Percentiles rank a stretch among this genome's conserved stretches.
Conservation (phyloP, 2,329 filamentous ascomycete species). For the Colletotrichum lupini region DNA sequence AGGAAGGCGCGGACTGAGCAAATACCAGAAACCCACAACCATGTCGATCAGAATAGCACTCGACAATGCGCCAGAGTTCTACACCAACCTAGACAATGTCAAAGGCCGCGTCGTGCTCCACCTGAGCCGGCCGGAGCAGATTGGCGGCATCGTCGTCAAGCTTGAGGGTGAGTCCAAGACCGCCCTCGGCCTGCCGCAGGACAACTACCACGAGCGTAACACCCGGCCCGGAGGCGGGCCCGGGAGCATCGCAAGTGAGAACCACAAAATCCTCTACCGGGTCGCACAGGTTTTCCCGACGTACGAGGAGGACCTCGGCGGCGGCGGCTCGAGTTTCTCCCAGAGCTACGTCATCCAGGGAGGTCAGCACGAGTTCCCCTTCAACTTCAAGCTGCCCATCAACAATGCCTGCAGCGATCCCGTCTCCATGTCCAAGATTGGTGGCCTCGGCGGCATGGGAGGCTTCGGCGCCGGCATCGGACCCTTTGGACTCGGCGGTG, state of each 20-base stretch:
- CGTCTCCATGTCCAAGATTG: constrained; percentile 63
- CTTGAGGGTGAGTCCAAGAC: constrained; percentile 84
- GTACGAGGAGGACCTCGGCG: constrained; percentile 53
- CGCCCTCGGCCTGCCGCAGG: constrained; percentile 64
- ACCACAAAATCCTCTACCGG: constrained; percentile 81
- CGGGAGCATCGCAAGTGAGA: constrained; percentile 63
- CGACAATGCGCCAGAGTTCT: constrained; percentile 75
- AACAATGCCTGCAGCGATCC: constrained; percentile 77
- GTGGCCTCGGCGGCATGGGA: constrained; percentile 64
- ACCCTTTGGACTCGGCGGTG: constrained; percentile 60
- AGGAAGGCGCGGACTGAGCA: constrained; percentile 26
- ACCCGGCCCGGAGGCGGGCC: constrained; percentile 50
- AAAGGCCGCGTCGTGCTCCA: constrained; percentile 68
- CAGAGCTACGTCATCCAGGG: constrained; percentile 69
- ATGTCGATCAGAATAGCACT: constrained; percentile 77
- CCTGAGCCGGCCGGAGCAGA: constrained; percentile 74
- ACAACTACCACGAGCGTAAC: constrained; percentile 46
- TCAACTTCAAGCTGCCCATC: constrained; percentile 81
- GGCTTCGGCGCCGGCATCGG: constrained; percentile 58
- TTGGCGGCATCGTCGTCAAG: constrained; percentile 82
- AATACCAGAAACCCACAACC: constrained; percentile 37
- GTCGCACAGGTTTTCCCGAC: constrained; percentile 79
- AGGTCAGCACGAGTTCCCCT: constrained; percentile 81
- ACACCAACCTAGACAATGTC: constrained; percentile 83
- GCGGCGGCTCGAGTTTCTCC: constrained; percentile 51